Conservation (phyloP, 148 eudicot species). For the Spergularia bocconei region DNA sequence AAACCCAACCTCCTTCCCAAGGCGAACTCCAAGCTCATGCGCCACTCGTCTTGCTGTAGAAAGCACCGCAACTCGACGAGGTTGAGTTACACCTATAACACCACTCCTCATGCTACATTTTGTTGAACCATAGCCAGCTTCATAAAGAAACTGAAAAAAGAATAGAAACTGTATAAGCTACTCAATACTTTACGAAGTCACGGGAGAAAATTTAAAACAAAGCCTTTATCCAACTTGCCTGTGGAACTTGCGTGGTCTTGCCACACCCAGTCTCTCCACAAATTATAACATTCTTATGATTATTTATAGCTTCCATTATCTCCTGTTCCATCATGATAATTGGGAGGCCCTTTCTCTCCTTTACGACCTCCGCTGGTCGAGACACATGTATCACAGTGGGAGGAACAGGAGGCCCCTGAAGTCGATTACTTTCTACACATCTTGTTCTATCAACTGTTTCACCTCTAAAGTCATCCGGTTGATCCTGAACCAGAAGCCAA, state of each 20-base stretch:
- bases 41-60: conserved; percentile 96
- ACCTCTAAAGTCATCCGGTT: conserved; percentile 3
- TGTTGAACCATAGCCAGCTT: conserved; percentile 87
- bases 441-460: conserved; percentile 13
- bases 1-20: conserved; percentile 91
- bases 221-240: conserved; percentile 40
- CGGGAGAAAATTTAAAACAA: neutral
- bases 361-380: conserved; percentile 72
- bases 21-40: conserved; percentile 70
- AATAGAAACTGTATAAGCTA: conserved; percentile 19
- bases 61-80: conserved; percentile 94
- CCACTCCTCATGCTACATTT: conserved; percentile 49
- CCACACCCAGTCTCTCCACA: conserved; percentile 97
- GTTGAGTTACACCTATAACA: conserved; percentile 91
- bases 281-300: conserved; percentile 58
- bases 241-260: conserved; percentile 97
- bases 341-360: conserved; percentile 71
- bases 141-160: conserved; percentile 72
- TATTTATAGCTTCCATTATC: conserved; percentile 93
- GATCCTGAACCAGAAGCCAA: conserved; percentile 17
- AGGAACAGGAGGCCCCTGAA: conserved; percentile 25
- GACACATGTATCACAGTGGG: conserved; percentile 75
- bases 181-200: neutral
- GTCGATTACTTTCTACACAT: conserved; percentile 23
- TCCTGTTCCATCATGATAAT: conserved; percentile 97